phyloP scores from a whole-genome alignment of 257 asterid genomes.

The Lithospermum erythrorhizon region DNA sequence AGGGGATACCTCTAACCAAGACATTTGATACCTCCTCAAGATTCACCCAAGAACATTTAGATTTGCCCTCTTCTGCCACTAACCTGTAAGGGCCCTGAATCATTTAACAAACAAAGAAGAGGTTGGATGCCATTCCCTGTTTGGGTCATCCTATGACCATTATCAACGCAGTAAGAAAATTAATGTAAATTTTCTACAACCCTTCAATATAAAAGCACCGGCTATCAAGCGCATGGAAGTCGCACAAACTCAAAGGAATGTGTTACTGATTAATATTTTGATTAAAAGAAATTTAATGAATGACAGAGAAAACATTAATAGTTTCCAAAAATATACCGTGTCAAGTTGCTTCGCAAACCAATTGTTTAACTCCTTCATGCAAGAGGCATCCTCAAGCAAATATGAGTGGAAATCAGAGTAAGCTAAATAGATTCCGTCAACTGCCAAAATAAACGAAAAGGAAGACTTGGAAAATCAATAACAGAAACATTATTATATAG shows the following conservation, averaged over 20 bases:
- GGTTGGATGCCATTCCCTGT: background rate
- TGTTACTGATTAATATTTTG: too few relatives aligned
- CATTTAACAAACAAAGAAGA: slow-evolving; percentile 19
- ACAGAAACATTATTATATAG: slow-evolving; percentile 8
- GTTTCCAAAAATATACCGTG: slow-evolving; percentile 20
- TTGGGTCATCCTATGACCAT: background rate
- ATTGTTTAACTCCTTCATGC: slow-evolving; percentile 81
- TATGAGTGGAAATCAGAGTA: slow-evolving; percentile 78
- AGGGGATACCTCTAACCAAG: slow-evolving; percentile 62
- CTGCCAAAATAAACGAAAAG: slow-evolving; percentile 48
- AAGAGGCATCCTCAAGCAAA: slow-evolving; percentile 69
- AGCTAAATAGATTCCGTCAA: slow-evolving; percentile 77
- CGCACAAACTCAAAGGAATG: background rate
- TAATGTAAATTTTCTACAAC: background rate
- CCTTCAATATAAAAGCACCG: background rate
- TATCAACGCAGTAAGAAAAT: background rate
- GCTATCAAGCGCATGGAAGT: background rate
- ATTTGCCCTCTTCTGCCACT: slow-evolving; percentile 95
- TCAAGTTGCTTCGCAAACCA: slow-evolving; percentile 88
- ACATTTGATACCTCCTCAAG: slow-evolving; percentile 82
- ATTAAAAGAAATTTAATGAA: too few relatives aligned
- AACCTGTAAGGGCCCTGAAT: slow-evolving; percentile 89
- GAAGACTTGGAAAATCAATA: slow-evolving; percentile 4
- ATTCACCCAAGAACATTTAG: slow-evolving; percentile 92
- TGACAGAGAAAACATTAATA: background rate